Base-by-base conservation (phyloP, 306 rosid species). In the Cucurbita moschata region DNA sequence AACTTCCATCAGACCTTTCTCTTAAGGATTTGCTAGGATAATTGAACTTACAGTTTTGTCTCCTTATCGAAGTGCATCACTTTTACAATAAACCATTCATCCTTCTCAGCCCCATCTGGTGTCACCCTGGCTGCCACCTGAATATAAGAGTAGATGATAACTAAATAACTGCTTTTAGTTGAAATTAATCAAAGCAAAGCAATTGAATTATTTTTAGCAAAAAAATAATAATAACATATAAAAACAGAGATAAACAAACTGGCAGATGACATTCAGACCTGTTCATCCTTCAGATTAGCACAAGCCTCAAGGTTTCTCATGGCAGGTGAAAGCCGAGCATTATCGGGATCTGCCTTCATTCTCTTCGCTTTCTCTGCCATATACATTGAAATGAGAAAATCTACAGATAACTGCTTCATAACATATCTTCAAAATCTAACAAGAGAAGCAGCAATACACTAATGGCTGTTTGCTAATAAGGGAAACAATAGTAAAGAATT, bases 121-220 rank as follows among this genome's bases (percentile, higher is more conserved):
- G 87, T 89, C 78, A 95, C 99, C 85, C 91, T 89, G 15, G 96
- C 99, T 68, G 99, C 97, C 60, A 95, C 99, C 99, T 95, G 80
- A 65, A 73, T 55, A 77, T 54, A 70, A 85, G 10, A 81, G 76
- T 54, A 76, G 51, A 75, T 42, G 46, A 37, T 44, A 78, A 78
- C 61, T 47, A 70, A 67, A 78, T 67, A 70, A 58, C 75, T 46
- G 15, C 8, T 40, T 44, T 23, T 23, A 13, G 21, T 42, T 67
- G 40, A 67, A 23, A 46, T 44, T 67, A 21, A 67, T 23, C 51
- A 43, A 21, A 46, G 18, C 54, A 18, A 44, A 1, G 35, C 35
- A 30, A 18, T 64, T n/a, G 52, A 42, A 64, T 64, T 40, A 2
- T 51, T 67, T 23, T 30, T 7, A 49, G 35, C 35, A 49, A 60